Base-by-base conservation (phyloP, 306 rosid species). In the Dalbergia cultrata region DNA sequence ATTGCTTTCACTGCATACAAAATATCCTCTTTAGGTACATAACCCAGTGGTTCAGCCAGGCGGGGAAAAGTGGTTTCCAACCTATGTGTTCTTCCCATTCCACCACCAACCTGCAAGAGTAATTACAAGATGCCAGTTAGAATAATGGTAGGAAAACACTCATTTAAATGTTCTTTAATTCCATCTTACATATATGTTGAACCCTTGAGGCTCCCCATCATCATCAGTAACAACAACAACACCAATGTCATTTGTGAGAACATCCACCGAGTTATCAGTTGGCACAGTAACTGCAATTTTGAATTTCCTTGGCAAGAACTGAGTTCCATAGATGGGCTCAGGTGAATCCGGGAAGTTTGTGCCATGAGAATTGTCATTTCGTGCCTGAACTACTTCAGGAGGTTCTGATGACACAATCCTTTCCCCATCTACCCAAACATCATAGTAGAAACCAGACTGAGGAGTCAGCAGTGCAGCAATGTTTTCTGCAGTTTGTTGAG, bases 81-180 rank as follows among this genome's bases (percentile, higher is more conserved):
- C 90, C 99, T 92, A 80, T 92, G 99, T 35, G 99, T 90, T 80
- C 99, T 96, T 90, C 99, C 99, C 99, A 96, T 96, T 58, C 99
- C 99, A 54, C 99, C 99, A 79, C 99, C 99, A 86, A 96, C 99
- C 99, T 96, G 91, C 81, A 86, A 74, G 34, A 75, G 13, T 19
- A 81, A 76, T 59, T 64, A 63, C 70, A 52, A 87, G 80, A 67
- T 65, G 69, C 56, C 70, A 73, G 82, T 82, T 6, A 56, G 67
- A 70, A 77, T 7, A 56, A 70, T 17, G 16, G 43, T 13, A 64
- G 74, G 67, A 81, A 73, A 73, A 56, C 10, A 53, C 19, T n/a
- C 37, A 61, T 45, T 33, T 17, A 78, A 70, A 62, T 16, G 37
- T 47, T 41, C 47, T 62, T 69, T 54, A 61, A 60, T 67, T 73